phyloP scores from a whole-genome alignment of 2,329 filamentous ascomycete species.

The Hypoxylon sp. region DNA sequence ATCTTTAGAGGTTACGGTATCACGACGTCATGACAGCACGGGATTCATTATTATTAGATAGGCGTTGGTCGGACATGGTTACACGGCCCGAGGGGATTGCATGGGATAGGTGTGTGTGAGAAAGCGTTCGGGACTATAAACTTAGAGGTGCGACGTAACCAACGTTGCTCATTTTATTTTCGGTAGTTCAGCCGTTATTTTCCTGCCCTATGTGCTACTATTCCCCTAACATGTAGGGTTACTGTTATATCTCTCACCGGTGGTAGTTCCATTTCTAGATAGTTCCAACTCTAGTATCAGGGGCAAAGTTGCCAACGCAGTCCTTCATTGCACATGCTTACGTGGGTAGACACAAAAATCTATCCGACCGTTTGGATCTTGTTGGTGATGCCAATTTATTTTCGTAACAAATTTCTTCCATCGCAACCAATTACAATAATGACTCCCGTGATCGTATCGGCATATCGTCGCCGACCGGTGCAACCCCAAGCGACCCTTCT shows the following conservation, averaged over 20 bases:
- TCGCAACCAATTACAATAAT: slow-evolving; percentile 9
- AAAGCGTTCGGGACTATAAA: slow-evolving; percentile 16
- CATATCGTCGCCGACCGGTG: slow-evolving; percentile 1
- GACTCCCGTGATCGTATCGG: slow-evolving; percentile 16
- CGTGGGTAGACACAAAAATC: slow-evolving; percentile 4
- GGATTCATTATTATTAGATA: slow-evolving; percentile 7
- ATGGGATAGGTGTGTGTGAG: slow-evolving; percentile 20
- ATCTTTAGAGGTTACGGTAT: slow-evolving; percentile 10
- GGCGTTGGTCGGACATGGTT: slow-evolving; percentile 25
- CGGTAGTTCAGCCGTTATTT: slow-evolving; percentile 25
- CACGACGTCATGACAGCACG: slow-evolving; percentile 22
- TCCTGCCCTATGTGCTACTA: slow-evolving; percentile 19
- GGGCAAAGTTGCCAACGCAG: slow-evolving; percentile 4
- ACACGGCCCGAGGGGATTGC: slow-evolving; percentile 19
- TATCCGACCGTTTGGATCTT: slow-evolving; percentile 30
- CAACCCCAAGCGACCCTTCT: slow-evolving; percentile 11
- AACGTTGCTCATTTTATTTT: slow-evolving; percentile 22
- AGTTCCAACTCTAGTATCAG: background rate
- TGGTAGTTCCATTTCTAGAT: slow-evolving; percentile 11
- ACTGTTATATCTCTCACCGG: slow-evolving; percentile 21
- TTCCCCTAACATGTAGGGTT: slow-evolving; percentile 25
- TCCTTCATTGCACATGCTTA: slow-evolving; percentile 5
- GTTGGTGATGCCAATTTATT: slow-evolving; percentile 23
- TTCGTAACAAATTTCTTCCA: slow-evolving; percentile 15
- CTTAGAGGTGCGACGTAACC: slow-evolving; percentile 20